These are phyloP conservation scores for Rhodotorula kratochvilovae DNA, from an alignment of 768 basidiomycete species.

Conservation along the genomic window DNA sequence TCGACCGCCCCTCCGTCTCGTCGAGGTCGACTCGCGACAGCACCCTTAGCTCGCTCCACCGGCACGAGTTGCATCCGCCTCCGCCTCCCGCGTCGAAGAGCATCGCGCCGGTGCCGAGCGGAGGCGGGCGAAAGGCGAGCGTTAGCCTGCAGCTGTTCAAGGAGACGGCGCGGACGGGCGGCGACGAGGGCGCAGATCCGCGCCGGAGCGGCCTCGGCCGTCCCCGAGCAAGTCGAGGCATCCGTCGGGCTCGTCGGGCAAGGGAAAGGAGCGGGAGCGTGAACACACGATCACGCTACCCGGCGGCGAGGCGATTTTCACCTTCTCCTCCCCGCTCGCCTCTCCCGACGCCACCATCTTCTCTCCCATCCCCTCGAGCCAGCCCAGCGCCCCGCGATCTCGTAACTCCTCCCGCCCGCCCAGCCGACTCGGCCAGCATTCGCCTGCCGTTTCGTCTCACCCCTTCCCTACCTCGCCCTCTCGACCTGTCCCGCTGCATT, in stretches of 20 bases:
- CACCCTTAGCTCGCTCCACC: background rate
- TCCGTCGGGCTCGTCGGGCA: conserved; percentile 11
- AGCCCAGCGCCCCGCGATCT: background rate
- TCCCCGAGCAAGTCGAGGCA: conserved; percentile 22
- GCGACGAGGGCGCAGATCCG: background rate
- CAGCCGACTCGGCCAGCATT: background rate
- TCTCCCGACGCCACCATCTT: conserved; percentile 10
- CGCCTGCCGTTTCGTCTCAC: background rate
- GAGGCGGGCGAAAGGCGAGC: conserved; percentile 47
- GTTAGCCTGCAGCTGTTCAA: conserved; percentile 51
- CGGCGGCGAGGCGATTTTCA: conserved; percentile 2
- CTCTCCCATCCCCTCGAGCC: background rate
- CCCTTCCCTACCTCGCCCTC: background rate
- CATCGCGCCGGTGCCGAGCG: background rate
- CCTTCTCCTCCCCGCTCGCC: conserved; percentile 25
- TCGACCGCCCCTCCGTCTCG: conserved; percentile 3
- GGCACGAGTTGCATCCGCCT: background rate
- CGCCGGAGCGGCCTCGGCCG: conserved; percentile 1
- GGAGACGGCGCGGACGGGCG: conserved; percentile 40
- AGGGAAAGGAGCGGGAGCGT: conserved; percentile 34
- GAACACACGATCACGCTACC: conserved; percentile 1
- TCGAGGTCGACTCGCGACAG: conserved; percentile 9
- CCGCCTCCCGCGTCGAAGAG: background rate
- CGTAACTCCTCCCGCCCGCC: conserved; percentile 2
- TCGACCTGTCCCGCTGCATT: background rate